phyloP scores from a whole-genome alignment of 805 yeast species.

The Blastobotrys chiropterorum region DNA sequence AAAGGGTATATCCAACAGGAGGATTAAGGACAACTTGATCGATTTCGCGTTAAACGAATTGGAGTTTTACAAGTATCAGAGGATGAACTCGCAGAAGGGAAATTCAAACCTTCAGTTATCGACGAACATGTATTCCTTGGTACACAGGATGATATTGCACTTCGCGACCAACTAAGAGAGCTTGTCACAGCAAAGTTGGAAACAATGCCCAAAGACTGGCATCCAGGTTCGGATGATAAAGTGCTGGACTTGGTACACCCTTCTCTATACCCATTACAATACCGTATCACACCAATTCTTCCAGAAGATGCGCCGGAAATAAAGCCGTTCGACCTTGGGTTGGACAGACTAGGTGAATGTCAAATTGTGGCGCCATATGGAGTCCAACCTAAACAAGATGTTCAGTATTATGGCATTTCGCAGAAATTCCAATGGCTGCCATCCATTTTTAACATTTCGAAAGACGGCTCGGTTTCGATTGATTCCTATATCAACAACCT shows the following conservation, averaged over 20 bases:
- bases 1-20: no score
- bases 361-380: neutral
- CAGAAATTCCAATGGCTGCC: constrained; percentile 38
- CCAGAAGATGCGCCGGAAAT: neutral
- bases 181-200: neutral
- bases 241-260: constrained; percentile 40
- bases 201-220: constrained; percentile 24
- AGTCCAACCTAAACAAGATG: neutral
- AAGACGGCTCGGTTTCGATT: constrained; percentile 21
- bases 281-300: constrained; percentile 19
- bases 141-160: neutral
- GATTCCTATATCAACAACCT: constrained; percentile 38
- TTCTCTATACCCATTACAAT: constrained; percentile 34
- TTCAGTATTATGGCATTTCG: constrained; percentile 13
- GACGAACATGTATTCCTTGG: neutral
- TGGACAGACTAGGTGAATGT: neutral
- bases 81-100: neutral
- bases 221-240: constrained; percentile 34
- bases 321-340: constrained; percentile 2
- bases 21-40: neutral
- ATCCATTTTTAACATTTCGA: constrained; percentile 19
- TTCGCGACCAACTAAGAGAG: neutral
- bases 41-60: neutral
- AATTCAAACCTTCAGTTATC: neutral
- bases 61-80: neutral